Percentiles rank a stretch among this genome's conserved stretches.
These are phyloP conservation scores for Fragilariopsis cylindrus DNA, from an alignment of 108 stramenopile species.

Conservation along the genomic window DNA sequence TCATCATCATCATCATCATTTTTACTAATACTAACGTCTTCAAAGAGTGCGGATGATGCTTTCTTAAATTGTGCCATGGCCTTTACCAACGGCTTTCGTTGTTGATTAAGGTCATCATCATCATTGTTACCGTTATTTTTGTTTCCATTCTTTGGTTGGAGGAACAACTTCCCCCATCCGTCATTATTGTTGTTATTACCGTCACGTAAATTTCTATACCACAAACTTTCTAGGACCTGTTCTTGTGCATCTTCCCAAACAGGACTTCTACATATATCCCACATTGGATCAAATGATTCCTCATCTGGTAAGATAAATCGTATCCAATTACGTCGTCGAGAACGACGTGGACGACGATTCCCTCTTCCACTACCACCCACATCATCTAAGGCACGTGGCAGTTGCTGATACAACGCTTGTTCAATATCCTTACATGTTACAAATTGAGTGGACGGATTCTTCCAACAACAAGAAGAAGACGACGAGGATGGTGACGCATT, in stretches of 20 bases:
- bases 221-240: conserved; percentile 9
- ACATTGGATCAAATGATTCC: conserved; percentile 12
- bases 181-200: neutral
- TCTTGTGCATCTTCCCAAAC: conserved; percentile 22
- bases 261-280: conserved; percentile 18
- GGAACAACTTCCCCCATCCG: neutral
- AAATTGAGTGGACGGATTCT: conserved; percentile 24
- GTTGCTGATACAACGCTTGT: neutral
- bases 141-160: neutral
- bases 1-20: too few species aligned
- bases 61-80: conserved; percentile 33
- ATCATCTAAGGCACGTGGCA: neutral
- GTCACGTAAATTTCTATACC: conserved; percentile 10
- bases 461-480: neutral
- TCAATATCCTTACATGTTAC: conserved; percentile 23
- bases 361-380: neutral
- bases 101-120: too few species aligned
- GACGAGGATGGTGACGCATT: neutral
- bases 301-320: conserved; percentile 27
- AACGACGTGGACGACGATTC: neutral
- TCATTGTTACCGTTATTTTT: neutral
- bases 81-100: conserved; percentile 26
- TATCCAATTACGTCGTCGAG: conserved; percentile 27
- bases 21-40: neutral
- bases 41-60: conserved; percentile 5